These are phyloP conservation scores for Vaccinium corymbosum DNA, from an alignment of 148 eudicot genomes.

Conservation along the genomic window DNA sequence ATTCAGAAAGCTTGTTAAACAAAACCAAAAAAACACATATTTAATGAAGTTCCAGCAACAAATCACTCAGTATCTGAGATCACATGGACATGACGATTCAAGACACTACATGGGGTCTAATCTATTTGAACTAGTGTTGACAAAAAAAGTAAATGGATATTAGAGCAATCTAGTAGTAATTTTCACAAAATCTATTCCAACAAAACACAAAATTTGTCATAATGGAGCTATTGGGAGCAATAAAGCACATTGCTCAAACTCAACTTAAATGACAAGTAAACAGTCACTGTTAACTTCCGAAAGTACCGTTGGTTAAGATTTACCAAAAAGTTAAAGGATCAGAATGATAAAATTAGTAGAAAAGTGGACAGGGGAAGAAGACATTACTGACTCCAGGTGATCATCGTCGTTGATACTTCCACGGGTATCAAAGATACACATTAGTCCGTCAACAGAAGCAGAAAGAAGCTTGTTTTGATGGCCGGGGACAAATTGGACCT, in stretches of 20 bases:
- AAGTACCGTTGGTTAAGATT: background rate
- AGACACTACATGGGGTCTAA: background rate
- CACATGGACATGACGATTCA: background rate
- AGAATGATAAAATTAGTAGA: background rate
- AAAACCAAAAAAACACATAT: no score
- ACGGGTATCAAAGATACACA: slow-evolving; percentile 82
- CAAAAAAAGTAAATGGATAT: background rate
- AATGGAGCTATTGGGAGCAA: background rate
- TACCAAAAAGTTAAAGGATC: background rate
- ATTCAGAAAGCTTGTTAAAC: background rate
- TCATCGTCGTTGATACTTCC: slow-evolving; percentile 87
- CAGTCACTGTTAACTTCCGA: background rate
- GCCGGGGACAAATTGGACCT: slow-evolving; percentile 87
- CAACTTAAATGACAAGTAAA: background rate
- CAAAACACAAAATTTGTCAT: background rate
- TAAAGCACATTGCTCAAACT: background rate
- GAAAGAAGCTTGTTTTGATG: slow-evolving; percentile 79
- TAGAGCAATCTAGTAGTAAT: background rate
- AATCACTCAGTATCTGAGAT: background rate
- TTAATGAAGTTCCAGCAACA: slow-evolving; percentile 5
- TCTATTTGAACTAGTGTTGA: background rate
- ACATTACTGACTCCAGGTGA: slow-evolving; percentile 65
- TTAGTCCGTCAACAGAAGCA: slow-evolving; percentile 90
- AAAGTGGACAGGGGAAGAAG: slow-evolving; percentile 1
- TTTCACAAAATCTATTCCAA: background rate